Evolutionary conservation across 148 eudicot species (phyloP), one percentile per base, ranked within the genome.

Genomic region (Heliosperma pusillum): DNA sequence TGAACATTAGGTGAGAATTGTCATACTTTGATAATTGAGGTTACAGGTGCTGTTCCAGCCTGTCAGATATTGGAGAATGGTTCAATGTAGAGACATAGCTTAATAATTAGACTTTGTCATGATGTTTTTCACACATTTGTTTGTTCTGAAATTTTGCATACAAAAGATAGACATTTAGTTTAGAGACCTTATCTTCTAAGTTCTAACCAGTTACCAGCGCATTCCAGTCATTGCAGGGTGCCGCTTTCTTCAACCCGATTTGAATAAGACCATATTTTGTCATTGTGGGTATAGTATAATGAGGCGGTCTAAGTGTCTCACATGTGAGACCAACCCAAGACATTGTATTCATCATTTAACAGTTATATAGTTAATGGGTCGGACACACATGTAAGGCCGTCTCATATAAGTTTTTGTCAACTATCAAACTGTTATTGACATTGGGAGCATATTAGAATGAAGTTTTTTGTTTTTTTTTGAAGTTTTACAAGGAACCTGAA

Each of bases 21-120:
- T 79, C 78, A 79, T 55, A 69, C 66, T 72, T 27, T 60, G 76
- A 56, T 75, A 10, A 66, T 33, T 71, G 73, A 65, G 27, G 19
- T 65, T 66, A 67, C 30, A 73, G 64, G 53, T 69, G 74, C n/a
- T 65, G 71, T 36, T 77, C 76, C 76, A 80, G 76, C 69, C 76
- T 83, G 80, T 80, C 80, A 72, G 62, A 65, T 81, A 2, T 58
- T 56, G 50, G 17, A 68, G 69, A 69, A 26, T 71, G 60, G 59
- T 65, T 67, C 66, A 17, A 26, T 33, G 15, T 69, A 44, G n/a
- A 74, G 61, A 75, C 20, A 19, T 56, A n/a, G 44, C 17, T 22
- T 30, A 61, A 26, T 77, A 61, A 44, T 73, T 15, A 36, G 59
- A 73, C 40, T 10, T 53, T 50, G 25, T 56, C 72, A 80, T 36